Base-by-base conservation (phyloP, 2,329 filamentous ascomycete species). In the Verticillium klebahnii region DNA sequence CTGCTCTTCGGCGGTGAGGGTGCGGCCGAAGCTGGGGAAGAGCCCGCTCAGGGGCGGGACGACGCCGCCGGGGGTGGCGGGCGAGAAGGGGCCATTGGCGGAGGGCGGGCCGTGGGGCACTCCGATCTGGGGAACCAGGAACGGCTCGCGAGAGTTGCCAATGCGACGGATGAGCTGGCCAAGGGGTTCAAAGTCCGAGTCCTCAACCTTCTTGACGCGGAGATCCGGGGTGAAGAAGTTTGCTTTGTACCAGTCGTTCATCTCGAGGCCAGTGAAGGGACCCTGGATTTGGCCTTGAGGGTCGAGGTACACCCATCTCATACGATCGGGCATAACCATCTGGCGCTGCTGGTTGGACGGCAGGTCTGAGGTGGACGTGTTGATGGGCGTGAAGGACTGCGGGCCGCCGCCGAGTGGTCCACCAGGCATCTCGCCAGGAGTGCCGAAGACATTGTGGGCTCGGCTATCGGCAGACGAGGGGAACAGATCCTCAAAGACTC, bases 241-340 rank as follows among this genome's bases (percentile, higher is more conserved):
- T 40, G 93, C 94, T 74, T 98, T 98, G 78, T 98, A 99, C 95
- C 95, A 99, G 70, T 99, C 96, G 68, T 99, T 96, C 95, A 99
- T 99, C 76, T 99, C 95, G 58, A 99, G 80, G 1, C 95, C 95
- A 45, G 93, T 97, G 77, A 95, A 99, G 0, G 95, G 95, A 0
- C 95, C 95, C 72, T 99, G 95, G 6, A 92, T 89, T 65, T 92
- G 90, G 25, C 93, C 93, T 72, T 96, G 92, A 5, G 95, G 95
- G 72, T 99, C 95, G 59, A 96, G 88, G 73, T 99, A 99, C 19
- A 97, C 94, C 95, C 95, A 99, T 69, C 94, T 85, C 93, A 99
- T 99, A 15, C 96, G 85, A 74, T 99, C 95, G 2, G 95, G 95
- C 95, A 99, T 98, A 5, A 99, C 94, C 93, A 99, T 98, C 55